These are phyloP conservation scores for Lathyrus sativus DNA, from an alignment of 306 rosid genomes.

Conservation along the genomic window DNA sequence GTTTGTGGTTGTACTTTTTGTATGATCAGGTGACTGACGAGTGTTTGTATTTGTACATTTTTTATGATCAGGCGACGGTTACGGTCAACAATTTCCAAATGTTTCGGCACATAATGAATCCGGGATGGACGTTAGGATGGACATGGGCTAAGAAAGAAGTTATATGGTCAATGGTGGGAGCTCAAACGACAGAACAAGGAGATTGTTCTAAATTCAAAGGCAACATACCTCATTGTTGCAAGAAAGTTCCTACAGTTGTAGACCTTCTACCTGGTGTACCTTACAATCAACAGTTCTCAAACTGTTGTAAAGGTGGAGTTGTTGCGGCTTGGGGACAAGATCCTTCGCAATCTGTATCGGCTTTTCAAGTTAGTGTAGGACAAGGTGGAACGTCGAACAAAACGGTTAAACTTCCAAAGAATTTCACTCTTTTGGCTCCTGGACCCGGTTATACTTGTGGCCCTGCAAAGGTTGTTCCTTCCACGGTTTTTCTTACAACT, in stretches of 20 bases:
- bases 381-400: constrained; percentile 77
- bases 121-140: constrained; percentile 95
- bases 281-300: constrained; percentile 84
- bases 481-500: constrained; percentile 68
- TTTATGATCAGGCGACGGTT: constrained; percentile 60
- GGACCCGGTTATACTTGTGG: constrained; percentile 96
- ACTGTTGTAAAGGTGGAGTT: constrained; percentile 96
- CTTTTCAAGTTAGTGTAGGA: constrained; percentile 89
- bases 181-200: constrained; percentile 94
- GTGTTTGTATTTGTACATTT: background rate
- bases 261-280: constrained; percentile 95
- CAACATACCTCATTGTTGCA: constrained; percentile 82
- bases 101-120: constrained; percentile 87
- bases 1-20: background rate
- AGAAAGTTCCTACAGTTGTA: constrained; percentile 76
- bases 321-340: constrained; percentile 94
- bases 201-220: constrained; percentile 93
- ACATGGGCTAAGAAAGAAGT: constrained; percentile 91
- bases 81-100: constrained; percentile 82
- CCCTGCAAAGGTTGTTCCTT: constrained; percentile 82
- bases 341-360: constrained; percentile 70
- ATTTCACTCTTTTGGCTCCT: constrained; percentile 84
- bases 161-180: constrained; percentile 78
- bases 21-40: constrained; percentile 48
- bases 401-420: constrained; percentile 85